These are phyloP conservation scores for Odontarrhena argentea DNA, from an alignment of 345 rosid species.

Conservation along the genomic window DNA sequence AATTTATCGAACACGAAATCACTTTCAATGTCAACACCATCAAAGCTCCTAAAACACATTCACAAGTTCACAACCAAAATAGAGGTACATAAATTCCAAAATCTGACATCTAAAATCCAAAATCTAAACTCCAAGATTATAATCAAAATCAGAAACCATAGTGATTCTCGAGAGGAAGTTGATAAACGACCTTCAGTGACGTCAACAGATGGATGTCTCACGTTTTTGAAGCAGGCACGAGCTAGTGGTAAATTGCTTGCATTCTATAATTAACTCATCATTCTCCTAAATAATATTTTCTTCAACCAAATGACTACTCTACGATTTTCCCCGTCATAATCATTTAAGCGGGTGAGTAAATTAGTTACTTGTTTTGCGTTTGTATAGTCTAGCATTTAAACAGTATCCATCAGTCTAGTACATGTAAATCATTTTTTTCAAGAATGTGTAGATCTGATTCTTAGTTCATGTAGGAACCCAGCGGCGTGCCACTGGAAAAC, in stretches of 20 bases:
- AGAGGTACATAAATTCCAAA: too few relatives aligned
- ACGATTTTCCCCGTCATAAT: conserved; percentile 1
- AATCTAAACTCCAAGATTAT: not conserved
- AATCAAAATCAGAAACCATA: conserved; percentile 14
- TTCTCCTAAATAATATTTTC: not conserved
- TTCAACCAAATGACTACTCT: conserved; percentile 5
- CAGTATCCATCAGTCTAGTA: conserved; percentile 27
- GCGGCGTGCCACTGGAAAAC: conserved; percentile 84
- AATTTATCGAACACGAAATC: conserved; percentile 87
- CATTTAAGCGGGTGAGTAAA: conserved; percentile 3
- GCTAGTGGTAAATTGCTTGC: conserved; percentile 55
- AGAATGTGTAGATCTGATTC: conserved; percentile 31
- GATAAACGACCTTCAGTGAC: conserved; percentile 42
- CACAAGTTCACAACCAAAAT: too few relatives aligned
- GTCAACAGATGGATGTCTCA: conserved; percentile 72
- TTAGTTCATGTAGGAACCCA: conserved; percentile 54
- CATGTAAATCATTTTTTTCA: conserved; percentile 10
- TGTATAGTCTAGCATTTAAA: conserved; percentile 17
- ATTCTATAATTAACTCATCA: conserved; percentile 12
- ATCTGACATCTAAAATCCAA: not conserved
- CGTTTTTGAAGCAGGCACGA: conserved; percentile 68
- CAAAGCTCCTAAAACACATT: conserved; percentile 63
- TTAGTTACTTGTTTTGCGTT: conserved; percentile 10
- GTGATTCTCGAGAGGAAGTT: conserved; percentile 56
- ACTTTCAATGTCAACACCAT: conserved; percentile 97